Evolutionary conservation across 1,139 yeast species (phyloP).

Genomic region (Suhomyces terraborum): DNA sequence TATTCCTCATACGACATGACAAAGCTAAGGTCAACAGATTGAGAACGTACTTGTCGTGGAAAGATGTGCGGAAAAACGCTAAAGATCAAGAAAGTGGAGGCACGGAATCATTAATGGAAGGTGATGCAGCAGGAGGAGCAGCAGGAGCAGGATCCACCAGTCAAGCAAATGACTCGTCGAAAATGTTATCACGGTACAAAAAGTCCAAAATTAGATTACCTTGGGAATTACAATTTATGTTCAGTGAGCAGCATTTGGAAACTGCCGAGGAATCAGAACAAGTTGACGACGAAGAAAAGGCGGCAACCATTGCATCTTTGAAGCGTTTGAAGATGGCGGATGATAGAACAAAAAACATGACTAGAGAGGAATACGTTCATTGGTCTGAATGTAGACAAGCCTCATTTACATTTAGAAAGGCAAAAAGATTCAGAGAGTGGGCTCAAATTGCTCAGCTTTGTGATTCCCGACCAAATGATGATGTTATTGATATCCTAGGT

Average conservation of each 20-base stretch:
- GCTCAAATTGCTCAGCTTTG: constrained; percentile 83
- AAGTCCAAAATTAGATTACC: constrained; percentile 84
- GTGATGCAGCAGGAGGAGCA: constrained; percentile 38
- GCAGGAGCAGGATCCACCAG: constrained; percentile 33
- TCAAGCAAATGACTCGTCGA: constrained; percentile 50
- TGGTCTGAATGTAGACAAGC: constrained; percentile 99
- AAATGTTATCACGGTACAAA: constrained; percentile 67
- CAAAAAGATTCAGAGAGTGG: constrained; percentile 94
- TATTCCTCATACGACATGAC: constrained; percentile 89
- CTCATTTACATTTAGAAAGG: constrained; percentile 90
- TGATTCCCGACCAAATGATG: constrained; percentile 93
- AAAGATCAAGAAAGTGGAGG: constrained; percentile 92
- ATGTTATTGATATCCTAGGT: constrained; percentile 93
- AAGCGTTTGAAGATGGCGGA: constrained; percentile 91
- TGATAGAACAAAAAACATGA: constrained; percentile 90
- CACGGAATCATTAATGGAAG: constrained; percentile 53
- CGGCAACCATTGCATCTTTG: constrained; percentile 85
- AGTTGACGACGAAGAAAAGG: constrained; percentile 84
- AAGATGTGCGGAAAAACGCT: constrained; percentile 95
- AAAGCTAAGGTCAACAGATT: constrained; percentile 91
- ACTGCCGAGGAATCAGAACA: constrained; percentile 79
- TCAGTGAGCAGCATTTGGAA: constrained; percentile 82
- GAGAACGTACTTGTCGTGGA: constrained; percentile 92
- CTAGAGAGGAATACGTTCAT: constrained; percentile 94
- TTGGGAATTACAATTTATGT: constrained; percentile 96